These are phyloP conservation scores for Syzygium aqueum DNA, from an alignment of 345 rosid species.

Conservation along the genomic window DNA sequence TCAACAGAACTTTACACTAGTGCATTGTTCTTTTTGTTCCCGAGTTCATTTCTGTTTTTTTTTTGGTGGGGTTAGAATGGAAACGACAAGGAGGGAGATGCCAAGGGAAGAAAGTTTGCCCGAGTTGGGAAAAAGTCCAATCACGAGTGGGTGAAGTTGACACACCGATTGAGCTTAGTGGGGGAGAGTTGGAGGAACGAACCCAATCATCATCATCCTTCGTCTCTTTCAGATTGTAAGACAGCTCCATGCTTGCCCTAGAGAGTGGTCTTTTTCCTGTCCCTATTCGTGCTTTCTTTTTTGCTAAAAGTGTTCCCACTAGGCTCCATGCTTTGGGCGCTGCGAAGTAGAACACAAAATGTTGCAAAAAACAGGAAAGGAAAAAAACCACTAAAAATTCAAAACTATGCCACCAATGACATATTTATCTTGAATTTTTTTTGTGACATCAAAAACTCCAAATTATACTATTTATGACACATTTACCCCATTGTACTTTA, in stretches of 20 bases:
- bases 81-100: neutral
- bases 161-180: neutral
- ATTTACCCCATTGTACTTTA: no score
- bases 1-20: neutral
- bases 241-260: neutral
- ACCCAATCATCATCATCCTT: neutral
- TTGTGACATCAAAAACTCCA: no score
- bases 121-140: neutral
- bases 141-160: neutral
- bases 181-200: neutral
- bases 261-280: neutral
- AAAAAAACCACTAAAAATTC: no score
- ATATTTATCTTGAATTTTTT: no score
- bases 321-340: neutral
- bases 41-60: neutral
- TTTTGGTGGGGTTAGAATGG: neutral
- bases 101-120: neutral
- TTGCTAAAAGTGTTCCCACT: neutral
- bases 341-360: neutral
- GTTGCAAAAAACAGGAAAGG: no score
- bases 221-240: neutral
- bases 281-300: neutral
- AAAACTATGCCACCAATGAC: no score
- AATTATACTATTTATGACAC: no score
- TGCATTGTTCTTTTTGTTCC: neutral